Conservation (phyloP, 306 rosid genomes). For the Prunus persica region DNA sequence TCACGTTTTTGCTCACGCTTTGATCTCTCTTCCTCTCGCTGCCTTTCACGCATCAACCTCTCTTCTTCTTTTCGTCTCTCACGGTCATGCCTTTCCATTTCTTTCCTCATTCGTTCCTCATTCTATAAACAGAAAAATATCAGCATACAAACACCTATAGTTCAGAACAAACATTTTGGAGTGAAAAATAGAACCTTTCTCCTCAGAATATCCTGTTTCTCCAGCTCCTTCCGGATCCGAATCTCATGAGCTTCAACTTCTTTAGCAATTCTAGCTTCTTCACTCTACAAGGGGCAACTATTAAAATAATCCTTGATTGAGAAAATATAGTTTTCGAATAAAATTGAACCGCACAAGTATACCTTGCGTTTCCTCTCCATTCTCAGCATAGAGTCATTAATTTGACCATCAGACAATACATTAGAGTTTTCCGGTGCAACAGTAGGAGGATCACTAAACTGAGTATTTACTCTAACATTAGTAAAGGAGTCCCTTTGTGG, state of each 20-base stretch:
- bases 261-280: conserved; percentile 62
- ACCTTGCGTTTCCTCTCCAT: conserved; percentile 89
- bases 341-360: conserved; percentile 18
- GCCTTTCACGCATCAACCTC: conserved; percentile 87
- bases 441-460: conserved; percentile 51
- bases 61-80: conserved; percentile 98
- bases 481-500: conserved; percentile 55
- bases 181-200: conserved; percentile 58
- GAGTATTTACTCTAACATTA: conserved; percentile 46
- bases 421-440: conserved; percentile 57
- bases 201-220: conserved; percentile 87
- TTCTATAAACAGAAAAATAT: conserved; percentile 41
- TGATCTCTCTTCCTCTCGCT: conserved; percentile 80
- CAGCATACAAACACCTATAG: conserved; percentile 4
- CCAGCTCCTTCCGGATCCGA: conserved; percentile 84
- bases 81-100: conserved; percentile 86
- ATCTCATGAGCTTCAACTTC: conserved; percentile 84
- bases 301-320: conserved; percentile 21
- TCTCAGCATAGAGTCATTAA: conserved; percentile 46
- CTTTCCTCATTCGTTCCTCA: conserved; percentile 85
- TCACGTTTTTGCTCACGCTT: conserved; percentile 91
- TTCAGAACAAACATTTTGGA: neutral
- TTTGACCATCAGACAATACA: conserved; percentile 53
- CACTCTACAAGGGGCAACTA: conserved; percentile 50
- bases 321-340: neutral